These are phyloP conservation scores for Microsporum canis DNA, from an alignment of 2,329 filamentous ascomycete genomes.

Conservation along the genomic window DNA sequence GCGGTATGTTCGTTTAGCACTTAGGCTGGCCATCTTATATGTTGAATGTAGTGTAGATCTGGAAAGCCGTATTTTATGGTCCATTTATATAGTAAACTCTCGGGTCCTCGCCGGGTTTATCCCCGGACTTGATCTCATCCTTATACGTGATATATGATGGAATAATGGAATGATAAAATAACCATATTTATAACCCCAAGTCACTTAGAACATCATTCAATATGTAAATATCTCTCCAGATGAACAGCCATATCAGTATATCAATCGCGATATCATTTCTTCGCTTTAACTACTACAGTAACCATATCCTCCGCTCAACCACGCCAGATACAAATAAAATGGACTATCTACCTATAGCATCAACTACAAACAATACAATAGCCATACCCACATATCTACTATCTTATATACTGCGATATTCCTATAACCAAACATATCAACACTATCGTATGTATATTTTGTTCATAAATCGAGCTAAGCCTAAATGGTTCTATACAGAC, in stretches of 20 bases:
- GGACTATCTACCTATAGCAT: too few relatives aligned
- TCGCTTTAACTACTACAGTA: too few relatives aligned
- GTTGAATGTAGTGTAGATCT: neutral
- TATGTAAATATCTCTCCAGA: too few relatives aligned
- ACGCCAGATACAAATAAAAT: too few relatives aligned
- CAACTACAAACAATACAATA: too few relatives aligned
- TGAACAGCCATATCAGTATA: too few relatives aligned
- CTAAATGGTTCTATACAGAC: neutral
- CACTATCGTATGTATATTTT: neutral
- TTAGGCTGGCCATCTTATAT: neutral
- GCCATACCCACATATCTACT: neutral
- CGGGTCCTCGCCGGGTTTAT: neutral
- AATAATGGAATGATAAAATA: too few relatives aligned
- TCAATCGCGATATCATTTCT: too few relatives aligned
- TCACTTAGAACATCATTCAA: too few relatives aligned
- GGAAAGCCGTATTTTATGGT: neutral
- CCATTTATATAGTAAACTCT: neutral
- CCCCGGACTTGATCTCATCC: neutral
- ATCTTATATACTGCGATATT: neutral
- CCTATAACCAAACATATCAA: neutral
- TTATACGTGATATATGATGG: neutral
- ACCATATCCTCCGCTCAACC: too few relatives aligned
- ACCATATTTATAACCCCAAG: too few relatives aligned
- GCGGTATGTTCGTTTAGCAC: conserved; percentile 23
- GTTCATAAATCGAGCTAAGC: neutral